These are phyloP conservation scores for Aurantiochytrium sp. DNA, from an alignment of 108 stramenopile species.

Conservation along the genomic window DNA sequence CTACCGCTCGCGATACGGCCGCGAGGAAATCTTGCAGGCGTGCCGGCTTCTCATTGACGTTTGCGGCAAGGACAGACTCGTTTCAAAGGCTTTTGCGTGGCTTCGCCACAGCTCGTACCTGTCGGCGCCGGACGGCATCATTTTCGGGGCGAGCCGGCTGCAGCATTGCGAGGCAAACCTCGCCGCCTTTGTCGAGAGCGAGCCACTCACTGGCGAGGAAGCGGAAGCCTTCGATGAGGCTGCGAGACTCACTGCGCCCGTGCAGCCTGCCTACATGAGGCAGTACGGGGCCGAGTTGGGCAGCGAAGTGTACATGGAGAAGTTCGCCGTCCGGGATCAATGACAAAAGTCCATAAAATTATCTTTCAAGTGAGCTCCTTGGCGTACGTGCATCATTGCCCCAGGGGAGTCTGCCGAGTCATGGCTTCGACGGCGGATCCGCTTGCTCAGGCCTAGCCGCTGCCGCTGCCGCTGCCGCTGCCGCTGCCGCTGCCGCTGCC, in stretches of 20 bases:
- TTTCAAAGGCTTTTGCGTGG: constrained; percentile 79
- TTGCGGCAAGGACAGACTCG: constrained; percentile 58
- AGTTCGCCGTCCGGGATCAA: not conserved
- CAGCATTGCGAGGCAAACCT: constrained; percentile 41
- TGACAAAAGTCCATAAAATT: too few species aligned
- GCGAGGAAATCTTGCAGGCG: constrained; percentile 65
- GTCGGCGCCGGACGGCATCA: constrained; percentile 61
- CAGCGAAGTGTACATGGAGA: not conserved
- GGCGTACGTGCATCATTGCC: too few species aligned
- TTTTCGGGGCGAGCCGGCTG: constrained; percentile 72
- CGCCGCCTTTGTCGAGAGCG: constrained; percentile 61
- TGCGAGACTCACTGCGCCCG: not conserved
- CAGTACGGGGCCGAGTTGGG: not conserved
- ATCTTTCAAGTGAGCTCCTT: too few species aligned
- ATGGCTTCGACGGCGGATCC: too few species aligned
- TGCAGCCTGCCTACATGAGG: not conserved
- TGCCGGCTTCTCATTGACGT: constrained; percentile 58
- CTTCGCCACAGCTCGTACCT: constrained; percentile 73
- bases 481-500: too few species aligned
- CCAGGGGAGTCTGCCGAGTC: too few species aligned
- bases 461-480: too few species aligned
- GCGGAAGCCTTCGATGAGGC: constrained; percentile 65
- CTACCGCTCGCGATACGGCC: constrained; percentile 75
- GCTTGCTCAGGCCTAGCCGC: too few species aligned
- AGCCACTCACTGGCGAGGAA: constrained; percentile 45